phyloP scores from a whole-genome alignment of 495 filamentous ascomycete species.

The Xylaria palmicola region DNA sequence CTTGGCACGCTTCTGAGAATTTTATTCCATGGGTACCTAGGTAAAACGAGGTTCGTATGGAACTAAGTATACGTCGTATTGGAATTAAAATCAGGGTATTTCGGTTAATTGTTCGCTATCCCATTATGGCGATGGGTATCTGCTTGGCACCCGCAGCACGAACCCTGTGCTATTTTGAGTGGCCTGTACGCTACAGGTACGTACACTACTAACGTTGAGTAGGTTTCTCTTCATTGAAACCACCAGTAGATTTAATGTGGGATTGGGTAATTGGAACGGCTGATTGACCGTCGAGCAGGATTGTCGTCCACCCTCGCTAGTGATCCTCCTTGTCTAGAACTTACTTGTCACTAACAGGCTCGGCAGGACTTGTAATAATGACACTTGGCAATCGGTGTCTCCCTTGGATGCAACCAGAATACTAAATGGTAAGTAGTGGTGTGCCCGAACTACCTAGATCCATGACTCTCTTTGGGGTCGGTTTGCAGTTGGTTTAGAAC shows the following conservation, averaged over 20 bases:
- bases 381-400: neutral
- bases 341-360: neutral
- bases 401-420: too few relatives aligned
- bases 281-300: neutral
- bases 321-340: neutral
- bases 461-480: neutral
- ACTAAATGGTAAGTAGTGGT: too few relatives aligned
- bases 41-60: neutral
- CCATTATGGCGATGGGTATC: neutral
- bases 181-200: too few relatives aligned
- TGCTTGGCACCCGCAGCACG: neutral
- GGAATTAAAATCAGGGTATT: slow-evolving; percentile 12
- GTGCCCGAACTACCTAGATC: neutral
- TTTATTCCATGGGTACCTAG: neutral
- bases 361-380: neutral
- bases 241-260: neutral
- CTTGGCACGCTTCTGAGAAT: neutral
- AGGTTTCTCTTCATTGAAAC: neutral
- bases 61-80: neutral
- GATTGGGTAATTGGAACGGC: slow-evolving; percentile 2
- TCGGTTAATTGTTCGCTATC: slow-evolving; percentile 6
- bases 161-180: slow-evolving; percentile 8
- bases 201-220: too few relatives aligned
- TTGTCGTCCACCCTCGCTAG: neutral
- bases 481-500: neutral